Percentiles rank a stretch among this genome's conserved stretches.
These are phyloP conservation scores for Colletotrichum ledebouriae DNA, from an alignment of 2,329 filamentous ascomycete genomes.

Conservation along the genomic window DNA sequence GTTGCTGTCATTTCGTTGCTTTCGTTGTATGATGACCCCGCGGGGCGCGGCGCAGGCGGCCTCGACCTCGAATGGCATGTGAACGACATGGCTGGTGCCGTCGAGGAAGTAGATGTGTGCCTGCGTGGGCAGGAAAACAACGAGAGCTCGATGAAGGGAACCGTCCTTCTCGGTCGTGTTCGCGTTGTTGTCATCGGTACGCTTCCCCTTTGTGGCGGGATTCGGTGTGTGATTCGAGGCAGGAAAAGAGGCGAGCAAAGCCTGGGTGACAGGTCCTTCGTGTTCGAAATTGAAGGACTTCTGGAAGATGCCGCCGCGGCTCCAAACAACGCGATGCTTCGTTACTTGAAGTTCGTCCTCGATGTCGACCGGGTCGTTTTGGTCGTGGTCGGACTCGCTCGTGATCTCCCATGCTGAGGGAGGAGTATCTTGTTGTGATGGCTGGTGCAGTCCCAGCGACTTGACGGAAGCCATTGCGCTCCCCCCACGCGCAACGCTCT, in stretches of 20 bases:
- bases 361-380: slow-evolving; percentile 55
- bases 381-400: slow-evolving; percentile 51
- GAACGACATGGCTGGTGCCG: slow-evolving; percentile 88
- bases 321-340: slow-evolving; percentile 86
- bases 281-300: slow-evolving; percentile 88
- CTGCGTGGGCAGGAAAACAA: slow-evolving; percentile 92
- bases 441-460: slow-evolving; percentile 92
- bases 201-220: too few relatives aligned
- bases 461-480: slow-evolving; percentile 85
- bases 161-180: slow-evolving; percentile 35
- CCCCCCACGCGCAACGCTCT: slow-evolving; percentile 29
- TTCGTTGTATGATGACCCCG: slow-evolving; percentile 89
- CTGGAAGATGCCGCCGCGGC: slow-evolving; percentile 84
- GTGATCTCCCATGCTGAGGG: slow-evolving; percentile 78
- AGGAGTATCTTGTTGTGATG: slow-evolving; percentile 82
- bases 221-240: slow-evolving; percentile 48
- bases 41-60: slow-evolving; percentile 84
- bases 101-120: slow-evolving; percentile 93
- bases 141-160: slow-evolving; percentile 72
- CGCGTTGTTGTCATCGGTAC: slow-evolving; percentile 53
- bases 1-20: slow-evolving; percentile 66
- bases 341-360: slow-evolving; percentile 88
- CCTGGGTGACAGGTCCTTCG: slow-evolving; percentile 88
- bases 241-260: slow-evolving; percentile 86
- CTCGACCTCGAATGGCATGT: slow-evolving; percentile 95